Conservation (phyloP, 2,329 filamentous ascomycete species). For the Cytospora chrysosperma region DNA sequence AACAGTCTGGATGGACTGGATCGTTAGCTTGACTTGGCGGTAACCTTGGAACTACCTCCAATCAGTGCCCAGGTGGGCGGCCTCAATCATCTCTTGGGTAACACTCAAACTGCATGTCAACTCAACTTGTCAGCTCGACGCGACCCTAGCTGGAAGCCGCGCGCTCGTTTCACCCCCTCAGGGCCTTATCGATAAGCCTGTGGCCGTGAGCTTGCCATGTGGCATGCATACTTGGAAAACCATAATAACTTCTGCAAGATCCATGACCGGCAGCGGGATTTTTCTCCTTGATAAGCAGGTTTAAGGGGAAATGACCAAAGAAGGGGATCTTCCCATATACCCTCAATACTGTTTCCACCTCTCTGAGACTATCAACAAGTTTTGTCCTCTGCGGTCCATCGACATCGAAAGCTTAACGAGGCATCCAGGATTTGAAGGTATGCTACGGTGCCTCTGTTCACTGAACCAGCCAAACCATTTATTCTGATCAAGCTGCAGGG, state of each 20-base stretch:
- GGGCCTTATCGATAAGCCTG: background rate
- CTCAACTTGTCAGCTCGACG: too few relatives aligned
- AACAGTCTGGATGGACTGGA: background rate
- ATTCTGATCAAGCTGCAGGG: constrained; percentile 33
- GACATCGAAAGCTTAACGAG: constrained; percentile 51
- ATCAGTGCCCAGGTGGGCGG: constrained; percentile 8
- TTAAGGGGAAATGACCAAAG: constrained; percentile 2
- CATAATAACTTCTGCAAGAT: background rate
- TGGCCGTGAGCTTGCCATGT: background rate
- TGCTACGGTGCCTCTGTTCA: constrained; percentile 12
- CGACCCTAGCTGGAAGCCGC: background rate
- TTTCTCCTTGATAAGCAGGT: background rate
- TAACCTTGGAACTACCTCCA: background rate
- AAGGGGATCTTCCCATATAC: constrained; percentile 43
- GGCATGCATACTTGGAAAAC: background rate
- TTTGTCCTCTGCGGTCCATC: constrained; percentile 54
- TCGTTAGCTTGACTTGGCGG: constrained; percentile 9
- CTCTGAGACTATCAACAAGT: constrained; percentile 59
- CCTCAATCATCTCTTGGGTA: constrained; percentile 5
- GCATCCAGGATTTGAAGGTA: constrained; percentile 55
- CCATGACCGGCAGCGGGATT: too few relatives aligned
- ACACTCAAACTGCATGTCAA: background rate
- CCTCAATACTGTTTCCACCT: constrained; percentile 63
- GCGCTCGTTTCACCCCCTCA: background rate
- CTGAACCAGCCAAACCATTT: constrained; percentile 1